Base-by-base conservation (phyloP, 2,329 filamentous ascomycete genomes). In the Trichoderma sp. region DNA sequence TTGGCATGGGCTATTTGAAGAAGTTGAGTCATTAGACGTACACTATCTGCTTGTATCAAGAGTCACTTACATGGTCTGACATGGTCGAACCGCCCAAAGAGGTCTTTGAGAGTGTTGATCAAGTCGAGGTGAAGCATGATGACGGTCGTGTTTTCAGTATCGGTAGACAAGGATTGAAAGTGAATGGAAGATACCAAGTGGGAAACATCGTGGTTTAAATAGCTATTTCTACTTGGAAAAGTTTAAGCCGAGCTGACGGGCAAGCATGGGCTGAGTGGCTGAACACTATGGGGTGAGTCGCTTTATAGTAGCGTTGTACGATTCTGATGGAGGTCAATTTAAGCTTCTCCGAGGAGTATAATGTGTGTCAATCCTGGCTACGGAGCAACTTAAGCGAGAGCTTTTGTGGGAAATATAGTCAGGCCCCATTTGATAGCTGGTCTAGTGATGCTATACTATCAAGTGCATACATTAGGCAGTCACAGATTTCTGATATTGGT, bases 81-180 rank as follows among this genome's bases (percentile, higher is more conserved):
- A 24, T 55, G 18, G 37, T 26, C 56, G 46, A 61, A 24, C 16
- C 37, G 43, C 16, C 56, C 66, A 60, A 60, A 68, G 18, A 68
- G 14, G 18, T 68, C 66, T 34, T 68, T 59, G 24, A 68, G 56
- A 7, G 66, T 68, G 14, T 28, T 60, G 2, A 68, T 68, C 32
- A 68, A 60, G 28, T 68, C 66, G n/a, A 59, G 56, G 24, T 68
- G 66, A 26, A 68, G 66, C 56, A 60, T 66, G 1, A 14, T 59
- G 54, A 51, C 8, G 21, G 28, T 34, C 5, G 64, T 59, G 24
- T 39, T 28, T 37, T 49, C 18, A 10, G 34, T 37, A n/a, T 5
- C 28, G 18, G 8, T 7, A 21, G 6, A 26, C 14, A 52, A 16
- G 21, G 1, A 39, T 6, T 10, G 18, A 2, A 28, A 54, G 4